phyloP scores from a whole-genome alignment of 176 grass and related monocot genomes.

The Triticum timopheevii region DNA sequence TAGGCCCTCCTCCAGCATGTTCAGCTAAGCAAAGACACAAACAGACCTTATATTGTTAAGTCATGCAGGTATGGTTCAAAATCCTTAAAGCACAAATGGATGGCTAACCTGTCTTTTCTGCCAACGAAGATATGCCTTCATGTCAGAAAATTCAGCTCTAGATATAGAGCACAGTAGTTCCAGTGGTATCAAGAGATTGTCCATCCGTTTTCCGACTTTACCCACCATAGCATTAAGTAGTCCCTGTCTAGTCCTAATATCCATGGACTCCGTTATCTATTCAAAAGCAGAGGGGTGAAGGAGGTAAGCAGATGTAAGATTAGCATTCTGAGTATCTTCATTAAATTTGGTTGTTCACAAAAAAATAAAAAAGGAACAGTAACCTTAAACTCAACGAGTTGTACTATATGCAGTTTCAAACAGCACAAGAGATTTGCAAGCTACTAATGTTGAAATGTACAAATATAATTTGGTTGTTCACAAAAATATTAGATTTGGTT shows the following conservation, averaged over 20 bases:
- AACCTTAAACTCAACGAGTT: conserved; percentile 4
- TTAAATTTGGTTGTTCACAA: neutral
- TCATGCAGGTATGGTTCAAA: conserved; percentile 8
- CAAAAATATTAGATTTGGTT: neutral
- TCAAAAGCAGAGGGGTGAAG: conserved; percentile 13
- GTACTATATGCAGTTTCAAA: conserved; percentile 5
- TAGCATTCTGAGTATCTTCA: conserved; percentile 17
- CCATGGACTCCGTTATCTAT: conserved; percentile 93
- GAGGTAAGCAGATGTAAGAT: conserved; percentile 23
- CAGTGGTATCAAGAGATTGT: conserved; percentile 94
- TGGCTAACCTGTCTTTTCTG: conserved; percentile 95
- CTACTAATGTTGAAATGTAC: neutral
- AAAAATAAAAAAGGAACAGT: conserved; percentile 21
- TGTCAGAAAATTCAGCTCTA: conserved; percentile 94
- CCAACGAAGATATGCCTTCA: conserved; percentile 99
- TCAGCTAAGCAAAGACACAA: conserved; percentile 63
- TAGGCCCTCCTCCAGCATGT: conserved; percentile 99
- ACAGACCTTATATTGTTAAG: conserved; percentile 26
- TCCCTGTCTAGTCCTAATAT: conserved; percentile 95
- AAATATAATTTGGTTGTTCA: neutral
- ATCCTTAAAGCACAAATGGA: neutral
- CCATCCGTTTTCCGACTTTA: conserved; percentile 97
- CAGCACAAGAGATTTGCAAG: conserved; percentile 1
- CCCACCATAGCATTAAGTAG: conserved; percentile 93
- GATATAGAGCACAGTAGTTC: conserved; percentile 94